Evolutionary conservation across 495 filamentous ascomycete species (phyloP).

Genomic region (Daldinia bambusicola): DNA sequence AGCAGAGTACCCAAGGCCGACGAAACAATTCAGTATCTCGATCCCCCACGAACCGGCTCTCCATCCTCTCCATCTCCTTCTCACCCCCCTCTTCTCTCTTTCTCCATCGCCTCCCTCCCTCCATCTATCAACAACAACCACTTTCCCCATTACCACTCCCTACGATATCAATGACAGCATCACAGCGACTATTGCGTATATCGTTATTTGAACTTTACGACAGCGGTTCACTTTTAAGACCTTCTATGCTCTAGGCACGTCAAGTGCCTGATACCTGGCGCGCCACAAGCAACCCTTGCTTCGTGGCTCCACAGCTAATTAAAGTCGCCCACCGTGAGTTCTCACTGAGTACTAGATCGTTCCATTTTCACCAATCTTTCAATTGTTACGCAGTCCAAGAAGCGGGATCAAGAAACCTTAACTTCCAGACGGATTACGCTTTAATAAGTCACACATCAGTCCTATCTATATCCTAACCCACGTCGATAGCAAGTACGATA

Average conservation of each 20-base stretch:
- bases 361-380: slow-evolving; percentile 36
- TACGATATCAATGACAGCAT: slow-evolving; percentile 31
- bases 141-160: slow-evolving; percentile 2
- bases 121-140: neutral
- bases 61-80: slow-evolving; percentile 16
- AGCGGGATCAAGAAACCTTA: slow-evolving; percentile 26
- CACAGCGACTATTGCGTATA: slow-evolving; percentile 29
- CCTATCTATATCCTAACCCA: slow-evolving; percentile 20
- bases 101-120: slow-evolving; percentile 20
- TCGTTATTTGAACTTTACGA: slow-evolving; percentile 41
- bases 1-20: slow-evolving; percentile 21
- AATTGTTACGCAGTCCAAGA: slow-evolving; percentile 32
- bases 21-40: slow-evolving; percentile 41
- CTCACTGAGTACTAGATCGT: slow-evolving; percentile 41
- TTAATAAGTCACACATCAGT: slow-evolving; percentile 15
- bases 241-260: slow-evolving; percentile 37
- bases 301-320: slow-evolving; percentile 49
- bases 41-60: slow-evolving; percentile 42
- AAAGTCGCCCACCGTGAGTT: slow-evolving; percentile 45
- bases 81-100: slow-evolving; percentile 21
- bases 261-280: slow-evolving; percentile 44
- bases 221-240: slow-evolving; percentile 43
- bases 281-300: slow-evolving; percentile 48
- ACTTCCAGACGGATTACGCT: slow-evolving; percentile 19
- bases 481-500: slow-evolving; percentile 22